These are phyloP conservation scores for Cytospora piceicola DNA, from an alignment of 2,329 filamentous ascomycete species.

Conservation along the genomic window DNA sequence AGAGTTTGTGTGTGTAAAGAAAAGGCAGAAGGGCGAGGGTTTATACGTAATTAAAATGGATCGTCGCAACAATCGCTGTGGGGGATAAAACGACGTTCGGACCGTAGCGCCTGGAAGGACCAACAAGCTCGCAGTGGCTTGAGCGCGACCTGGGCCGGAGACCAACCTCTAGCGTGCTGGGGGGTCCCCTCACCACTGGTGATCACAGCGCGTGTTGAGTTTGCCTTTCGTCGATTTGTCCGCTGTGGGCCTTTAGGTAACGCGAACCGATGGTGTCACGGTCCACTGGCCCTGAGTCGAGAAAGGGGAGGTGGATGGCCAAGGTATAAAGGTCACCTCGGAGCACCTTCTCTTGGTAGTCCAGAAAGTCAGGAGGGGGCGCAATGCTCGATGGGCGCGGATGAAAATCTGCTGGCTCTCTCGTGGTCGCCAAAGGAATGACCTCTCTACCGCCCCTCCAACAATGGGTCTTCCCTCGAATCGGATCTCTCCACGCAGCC, in stretches of 20 bases:
- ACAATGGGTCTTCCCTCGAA: slow-evolving; percentile 19
- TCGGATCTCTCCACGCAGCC: slow-evolving; percentile 21
- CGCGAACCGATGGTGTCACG: slow-evolving; percentile 27
- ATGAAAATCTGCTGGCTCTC: slow-evolving; percentile 6
- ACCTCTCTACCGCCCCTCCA: slow-evolving; percentile 23
- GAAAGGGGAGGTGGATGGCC: slow-evolving; percentile 20
- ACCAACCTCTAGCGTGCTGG: slow-evolving; percentile 23
- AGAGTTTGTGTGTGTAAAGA: slow-evolving; percentile 44
- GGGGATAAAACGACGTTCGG: slow-evolving; percentile 33
- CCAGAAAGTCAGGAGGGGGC: not conserved
- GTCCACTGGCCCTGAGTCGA: slow-evolving; percentile 30
- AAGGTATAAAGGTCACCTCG: slow-evolving; percentile 29
- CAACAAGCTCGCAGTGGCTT: slow-evolving; percentile 21
- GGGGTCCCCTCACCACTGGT: slow-evolving; percentile 21
- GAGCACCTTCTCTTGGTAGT: slow-evolving; percentile 22
- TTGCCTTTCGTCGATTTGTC: slow-evolving; percentile 20
- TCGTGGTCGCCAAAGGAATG: slow-evolving; percentile 16
- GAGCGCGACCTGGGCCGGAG: slow-evolving; percentile 20
- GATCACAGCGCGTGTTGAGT: slow-evolving; percentile 22
- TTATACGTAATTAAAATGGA: slow-evolving; percentile 51
- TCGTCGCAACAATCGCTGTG: slow-evolving; percentile 31
- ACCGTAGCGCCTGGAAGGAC: slow-evolving; percentile 27
- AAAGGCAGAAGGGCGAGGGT: slow-evolving; percentile 46
- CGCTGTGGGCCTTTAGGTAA: slow-evolving; percentile 31
- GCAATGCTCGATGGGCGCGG: slow-evolving; percentile 10